A percentile compares a stretch with the other conserved stretches of the same genome.
These are phyloP conservation scores for Vigna reflexopilosa DNA, from an alignment of 306 rosid genomes.

Conservation along the genomic window DNA sequence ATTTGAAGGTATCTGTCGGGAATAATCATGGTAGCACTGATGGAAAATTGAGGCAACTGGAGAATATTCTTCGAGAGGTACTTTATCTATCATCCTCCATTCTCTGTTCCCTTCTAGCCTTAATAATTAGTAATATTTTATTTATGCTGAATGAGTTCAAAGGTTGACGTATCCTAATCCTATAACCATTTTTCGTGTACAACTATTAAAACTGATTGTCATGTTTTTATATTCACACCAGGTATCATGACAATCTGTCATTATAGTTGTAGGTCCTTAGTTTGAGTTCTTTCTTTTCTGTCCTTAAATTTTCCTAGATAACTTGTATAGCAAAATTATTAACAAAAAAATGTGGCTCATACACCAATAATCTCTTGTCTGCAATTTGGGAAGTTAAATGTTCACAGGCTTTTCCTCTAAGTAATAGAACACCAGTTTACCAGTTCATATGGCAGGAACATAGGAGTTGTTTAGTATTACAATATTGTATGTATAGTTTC, in stretches of 20 bases:
- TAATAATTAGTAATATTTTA: slow-evolving; percentile 29
- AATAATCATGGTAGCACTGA: slow-evolving; percentile 81
- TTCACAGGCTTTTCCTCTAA: neutral
- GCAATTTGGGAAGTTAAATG: too few relatives aligned
- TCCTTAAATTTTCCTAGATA: slow-evolving; percentile 7
- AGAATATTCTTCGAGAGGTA: slow-evolving; percentile 89
- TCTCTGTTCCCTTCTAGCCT: slow-evolving; percentile 23
- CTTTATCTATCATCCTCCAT: slow-evolving; percentile 22
- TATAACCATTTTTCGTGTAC: too few relatives aligned
- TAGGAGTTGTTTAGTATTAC: neutral
- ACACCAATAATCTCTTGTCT: neutral
- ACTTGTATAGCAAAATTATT: neutral
- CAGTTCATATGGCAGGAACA: neutral
- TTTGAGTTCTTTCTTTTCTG: neutral
- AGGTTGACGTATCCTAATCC: neutral
- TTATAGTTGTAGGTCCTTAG: neutral
- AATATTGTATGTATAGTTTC: neutral
- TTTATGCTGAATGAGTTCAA: too few relatives aligned
- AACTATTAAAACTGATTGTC: too few relatives aligned
- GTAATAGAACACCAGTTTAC: neutral
- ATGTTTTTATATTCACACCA: too few relatives aligned
- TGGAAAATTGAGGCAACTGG: slow-evolving; percentile 81
- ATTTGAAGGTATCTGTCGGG: slow-evolving; percentile 76
- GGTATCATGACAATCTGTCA: neutral
- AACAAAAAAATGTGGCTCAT: too few relatives aligned